A percentile compares a stretch with the other conserved stretches of the same genome.
Evolutionary conservation across 306 rosid species (phyloP).

Genomic region (Corylus heterophylla): DNA sequence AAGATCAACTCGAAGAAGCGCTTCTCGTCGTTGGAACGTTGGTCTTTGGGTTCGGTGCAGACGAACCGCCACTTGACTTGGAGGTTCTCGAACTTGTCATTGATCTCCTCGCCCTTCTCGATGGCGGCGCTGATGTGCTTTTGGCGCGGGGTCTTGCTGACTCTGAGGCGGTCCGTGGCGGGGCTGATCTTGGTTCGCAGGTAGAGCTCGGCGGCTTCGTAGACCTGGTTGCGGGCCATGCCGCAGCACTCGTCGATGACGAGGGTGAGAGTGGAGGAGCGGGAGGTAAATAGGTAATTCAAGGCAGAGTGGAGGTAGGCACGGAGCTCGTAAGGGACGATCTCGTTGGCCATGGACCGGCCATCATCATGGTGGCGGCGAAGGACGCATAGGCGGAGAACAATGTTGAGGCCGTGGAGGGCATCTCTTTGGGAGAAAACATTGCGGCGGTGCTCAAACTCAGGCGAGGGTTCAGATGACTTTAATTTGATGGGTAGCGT

Average conservation of each 20-base stretch:
- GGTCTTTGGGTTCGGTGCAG: too few relatives aligned
- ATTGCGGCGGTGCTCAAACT: conserved; percentile 1
- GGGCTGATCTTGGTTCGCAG: conserved; percentile 31
- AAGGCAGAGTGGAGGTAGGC: conserved; percentile 24
- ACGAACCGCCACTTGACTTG: too few relatives aligned
- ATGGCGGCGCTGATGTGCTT: too few relatives aligned
- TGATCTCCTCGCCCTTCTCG: too few relatives aligned
- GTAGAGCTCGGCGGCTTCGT: conserved; percentile 36
- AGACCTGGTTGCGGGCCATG: conserved; percentile 40
- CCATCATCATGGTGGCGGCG: conserved; percentile 38
- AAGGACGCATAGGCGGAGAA: conserved; percentile 45
- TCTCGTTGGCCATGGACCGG: conserved; percentile 34
- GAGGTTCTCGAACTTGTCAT: too few relatives aligned
- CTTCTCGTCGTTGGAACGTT: too few relatives aligned
- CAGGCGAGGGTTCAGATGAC: not conserved
- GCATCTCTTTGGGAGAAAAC: conserved; percentile 21
- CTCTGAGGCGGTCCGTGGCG: not conserved
- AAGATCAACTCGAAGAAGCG: not conserved
- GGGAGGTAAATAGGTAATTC: conserved; percentile 26
- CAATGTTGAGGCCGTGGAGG: conserved; percentile 28
- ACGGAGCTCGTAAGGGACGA: conserved; percentile 34
- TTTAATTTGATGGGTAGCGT: too few relatives aligned
- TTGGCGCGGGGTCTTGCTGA: too few relatives aligned
- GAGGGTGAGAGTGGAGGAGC: conserved; percentile 34
- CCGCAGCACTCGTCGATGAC: conserved; percentile 28